Evolutionary conservation across 208 protist species (phyloP), one percentile per base, ranked within the genome.

Genomic region (Leishmania gerbilli): DNA sequence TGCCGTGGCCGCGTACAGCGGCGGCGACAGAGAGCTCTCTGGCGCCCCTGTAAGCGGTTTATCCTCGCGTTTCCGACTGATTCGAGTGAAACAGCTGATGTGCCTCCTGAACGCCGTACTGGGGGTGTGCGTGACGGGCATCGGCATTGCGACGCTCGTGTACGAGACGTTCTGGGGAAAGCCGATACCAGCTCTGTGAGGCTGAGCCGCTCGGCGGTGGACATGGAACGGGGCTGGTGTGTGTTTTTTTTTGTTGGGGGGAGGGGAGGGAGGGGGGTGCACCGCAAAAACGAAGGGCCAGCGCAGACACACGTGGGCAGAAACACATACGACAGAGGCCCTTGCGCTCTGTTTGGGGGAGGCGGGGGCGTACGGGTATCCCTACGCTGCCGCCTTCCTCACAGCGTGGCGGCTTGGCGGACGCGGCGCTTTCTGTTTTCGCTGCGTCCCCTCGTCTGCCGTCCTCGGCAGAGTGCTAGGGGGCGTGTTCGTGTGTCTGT

Each of bases 101-200:
- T 82, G 89, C 45, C 6, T 85, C 3, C n/a, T 91, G 24, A 86
- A 84, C 51, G 79, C 84, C 21, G 47, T 84, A 15, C 47, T 88
- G 0, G 91, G 91, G 7, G 8, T 92, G 34, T 76, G 72, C n/a
- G 88, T 90, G 71, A 89, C 89, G 2, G 21, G 86, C 11, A 77
- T 84, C 53, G 91, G 88, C 24, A 51, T 83, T 42, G 49, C 79
- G 13, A 82, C 88, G 37, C 24, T 92, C 1, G 79, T 89, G 19
- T 84, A 82, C 65, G 77, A 85, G 53, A 82, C 65, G 5, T 15
- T 71, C 11, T 68, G 51, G 17, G 58, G 45, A 27, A 34, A 13
- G 21, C 49, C 42, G n/a, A 17, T 60, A n/a, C 71, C 76, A 19
- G 9, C 56, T 0, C 9, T 77, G 0, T 76, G 76, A 55, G 34